These are phyloP conservation scores for Clitopilus passeckerianus DNA, from an alignment of 768 basidiomycete genomes.

Conservation along the genomic window DNA sequence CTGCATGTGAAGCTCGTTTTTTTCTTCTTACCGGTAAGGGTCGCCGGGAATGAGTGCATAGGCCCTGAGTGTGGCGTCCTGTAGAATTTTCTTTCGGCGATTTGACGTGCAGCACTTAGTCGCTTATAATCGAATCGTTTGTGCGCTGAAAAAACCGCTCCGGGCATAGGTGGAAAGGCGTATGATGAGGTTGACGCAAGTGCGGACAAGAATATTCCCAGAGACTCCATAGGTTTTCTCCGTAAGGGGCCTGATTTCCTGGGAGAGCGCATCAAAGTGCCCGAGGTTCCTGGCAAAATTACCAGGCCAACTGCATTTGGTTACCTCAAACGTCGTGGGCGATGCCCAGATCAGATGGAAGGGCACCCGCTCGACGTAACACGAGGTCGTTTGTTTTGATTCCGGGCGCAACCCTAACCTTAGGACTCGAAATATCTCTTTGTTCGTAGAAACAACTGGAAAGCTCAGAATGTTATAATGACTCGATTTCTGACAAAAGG, in stretches of 20 bases:
- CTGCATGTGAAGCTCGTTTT: neutral
- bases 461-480: slow-evolving; percentile 4
- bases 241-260: neutral
- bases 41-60: neutral
- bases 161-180: neutral
- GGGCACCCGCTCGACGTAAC: slow-evolving; percentile 21
- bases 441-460: neutral
- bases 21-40: neutral
- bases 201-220: neutral
- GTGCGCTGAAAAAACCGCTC: neutral
- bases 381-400: slow-evolving; percentile 20
- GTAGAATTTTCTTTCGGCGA: neutral
- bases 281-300: neutral
- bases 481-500: slow-evolving; percentile 8
- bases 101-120: neutral
- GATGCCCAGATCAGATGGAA: neutral
- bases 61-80: neutral
- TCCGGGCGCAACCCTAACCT: slow-evolving; percentile 18
- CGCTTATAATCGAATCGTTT: neutral
- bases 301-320: neutral
- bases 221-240: neutral
- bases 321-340: neutral
- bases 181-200: neutral
- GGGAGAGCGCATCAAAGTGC: neutral
- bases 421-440: slow-evolving; percentile 8